Percentiles rank a stretch among this genome's conserved stretches.
phyloP scores from a whole-genome alignment of 1,139 yeast genomes.

The Pneumocystis canis region DNA sequence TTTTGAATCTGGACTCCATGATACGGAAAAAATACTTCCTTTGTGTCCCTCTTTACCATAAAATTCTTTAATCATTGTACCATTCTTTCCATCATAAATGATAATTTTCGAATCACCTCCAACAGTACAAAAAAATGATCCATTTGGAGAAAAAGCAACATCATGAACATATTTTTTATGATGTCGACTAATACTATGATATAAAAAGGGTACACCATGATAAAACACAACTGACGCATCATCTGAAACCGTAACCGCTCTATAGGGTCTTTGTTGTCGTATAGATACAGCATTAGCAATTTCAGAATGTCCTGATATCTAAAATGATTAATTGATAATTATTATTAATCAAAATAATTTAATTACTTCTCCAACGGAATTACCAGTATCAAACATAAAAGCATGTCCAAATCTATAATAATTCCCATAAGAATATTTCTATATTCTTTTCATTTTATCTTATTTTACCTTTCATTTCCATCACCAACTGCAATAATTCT shows the following conservation, averaged over 20 bases:
- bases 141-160: conserved; percentile 66
- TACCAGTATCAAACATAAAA: conserved; percentile 86
- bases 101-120: conserved; percentile 74
- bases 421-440: neutral
- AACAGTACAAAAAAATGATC: conserved; percentile 53
- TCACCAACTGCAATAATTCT: conserved; percentile 89
- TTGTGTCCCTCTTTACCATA: conserved; percentile 35
- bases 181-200: conserved; percentile 53
- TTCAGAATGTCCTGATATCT: conserved; percentile 78
- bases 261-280: conserved; percentile 76
- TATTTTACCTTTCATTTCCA: conserved; percentile 52
- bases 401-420: conserved; percentile 55
- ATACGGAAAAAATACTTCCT: conserved; percentile 67
- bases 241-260: conserved; percentile 88
- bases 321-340: neutral
- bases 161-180: conserved; percentile 71
- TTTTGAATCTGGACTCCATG: conserved; percentile 48
- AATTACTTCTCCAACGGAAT: conserved; percentile 71
- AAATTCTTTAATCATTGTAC: conserved; percentile 47
- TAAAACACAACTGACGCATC: conserved; percentile 73
- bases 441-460: neutral
- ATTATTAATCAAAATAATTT: too few species aligned
- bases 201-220: conserved; percentile 89
- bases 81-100: conserved; percentile 76
- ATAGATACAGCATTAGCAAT: conserved; percentile 72